Conservation (phyloP, 192 early-diverging fungal species). For the Podila minutissima region DNA sequence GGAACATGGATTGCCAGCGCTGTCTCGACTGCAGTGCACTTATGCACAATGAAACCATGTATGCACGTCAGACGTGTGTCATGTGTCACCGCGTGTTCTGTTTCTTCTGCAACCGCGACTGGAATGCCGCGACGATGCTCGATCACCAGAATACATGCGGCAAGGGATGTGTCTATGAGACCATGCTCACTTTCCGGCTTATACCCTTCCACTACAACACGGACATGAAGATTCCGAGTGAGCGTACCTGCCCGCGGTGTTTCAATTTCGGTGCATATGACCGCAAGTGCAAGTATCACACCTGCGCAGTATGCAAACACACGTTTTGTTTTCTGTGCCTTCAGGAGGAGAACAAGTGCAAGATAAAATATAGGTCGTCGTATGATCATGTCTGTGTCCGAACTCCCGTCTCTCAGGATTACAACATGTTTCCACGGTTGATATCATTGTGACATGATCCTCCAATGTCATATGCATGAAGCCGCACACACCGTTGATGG, state of each 20-base stretch:
- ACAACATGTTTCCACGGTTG: constrained; percentile 29
- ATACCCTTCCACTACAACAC: constrained; percentile 23
- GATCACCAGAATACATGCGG: constrained; percentile 22
- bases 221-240: constrained; percentile 18
- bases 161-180: constrained; percentile 24
- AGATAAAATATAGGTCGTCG: constrained; percentile 10
- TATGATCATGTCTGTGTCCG: constrained; percentile 17
- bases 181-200: constrained; percentile 26
- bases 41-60: constrained; percentile 31
- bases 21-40: constrained; percentile 24
- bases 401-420: constrained; percentile 4
- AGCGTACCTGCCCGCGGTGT: constrained; percentile 21
- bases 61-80: constrained; percentile 18
- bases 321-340: constrained; percentile 39
- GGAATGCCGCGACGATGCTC: constrained; percentile 15
- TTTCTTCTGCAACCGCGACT: constrained; percentile 36
- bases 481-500: too few species aligned
- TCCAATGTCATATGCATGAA: too few species aligned
- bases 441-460: background rate
- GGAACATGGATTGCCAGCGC: constrained; percentile 30
- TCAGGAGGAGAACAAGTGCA: constrained; percentile 18
- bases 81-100: constrained; percentile 19
- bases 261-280: constrained; percentile 37
- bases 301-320: constrained; percentile 12
- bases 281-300: constrained; percentile 34